phyloP scores from a whole-genome alignment of 331 rosid species.

The Cucumis variabilis region DNA sequence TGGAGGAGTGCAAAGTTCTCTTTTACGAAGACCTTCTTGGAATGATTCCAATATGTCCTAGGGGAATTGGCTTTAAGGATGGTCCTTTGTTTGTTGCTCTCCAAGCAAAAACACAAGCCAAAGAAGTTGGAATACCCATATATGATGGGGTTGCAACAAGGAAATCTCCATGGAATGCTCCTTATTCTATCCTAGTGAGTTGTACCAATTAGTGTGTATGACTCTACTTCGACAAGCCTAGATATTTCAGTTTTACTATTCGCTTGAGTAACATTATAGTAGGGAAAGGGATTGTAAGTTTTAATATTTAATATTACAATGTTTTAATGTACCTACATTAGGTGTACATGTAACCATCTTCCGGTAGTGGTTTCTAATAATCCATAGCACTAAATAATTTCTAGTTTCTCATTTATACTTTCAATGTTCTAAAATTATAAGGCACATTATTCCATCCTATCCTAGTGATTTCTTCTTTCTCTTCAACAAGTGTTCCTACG shows the following conservation, averaged over 20 bases:
- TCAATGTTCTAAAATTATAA: neutral
- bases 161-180: too few relatives aligned
- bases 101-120: conserved; percentile 84
- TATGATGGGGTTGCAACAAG: conserved; percentile 62
- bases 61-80: conserved; percentile 93
- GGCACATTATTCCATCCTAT: neutral
- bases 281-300: conserved; percentile 47
- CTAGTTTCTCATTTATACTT: neutral
- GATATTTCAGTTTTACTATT: neutral
- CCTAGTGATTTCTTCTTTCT: neutral
- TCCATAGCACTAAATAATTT: neutral
- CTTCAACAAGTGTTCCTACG: conserved; percentile 71
- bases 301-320: neutral
- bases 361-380: neutral
- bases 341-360: neutral
- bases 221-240: too few relatives aligned
- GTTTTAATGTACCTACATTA: neutral
- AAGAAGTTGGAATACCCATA: conserved; percentile 93
- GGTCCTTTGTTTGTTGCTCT: conserved; percentile 88
- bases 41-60: conserved; percentile 92
- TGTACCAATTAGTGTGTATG: too few relatives aligned
- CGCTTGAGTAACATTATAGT: too few relatives aligned
- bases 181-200: too few relatives aligned
- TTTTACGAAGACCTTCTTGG: conserved; percentile 92
- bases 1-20: conserved; percentile 64